These are phyloP conservation scores for Colletotrichum tropicale DNA, from an alignment of 2,329 filamentous ascomycete species.

Conservation along the genomic window DNA sequence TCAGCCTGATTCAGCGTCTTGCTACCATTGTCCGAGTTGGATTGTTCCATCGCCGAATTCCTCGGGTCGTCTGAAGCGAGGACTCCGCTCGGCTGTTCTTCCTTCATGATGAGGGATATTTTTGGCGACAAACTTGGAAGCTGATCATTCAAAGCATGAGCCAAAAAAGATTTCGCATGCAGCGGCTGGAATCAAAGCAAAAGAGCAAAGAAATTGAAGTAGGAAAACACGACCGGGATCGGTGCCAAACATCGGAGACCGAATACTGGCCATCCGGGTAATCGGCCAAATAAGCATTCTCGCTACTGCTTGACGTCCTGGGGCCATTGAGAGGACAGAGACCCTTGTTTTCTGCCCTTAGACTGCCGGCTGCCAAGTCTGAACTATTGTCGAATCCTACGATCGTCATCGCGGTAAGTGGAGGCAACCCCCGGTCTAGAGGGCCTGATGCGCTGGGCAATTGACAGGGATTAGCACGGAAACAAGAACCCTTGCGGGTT, in stretches of 20 bases:
- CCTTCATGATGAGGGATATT: not conserved
- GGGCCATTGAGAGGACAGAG: not conserved
- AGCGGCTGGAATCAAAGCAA: not conserved
- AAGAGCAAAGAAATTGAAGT: not conserved
- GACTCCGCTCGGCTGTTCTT: not conserved
- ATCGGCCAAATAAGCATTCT: not conserved
- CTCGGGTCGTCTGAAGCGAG: not conserved
- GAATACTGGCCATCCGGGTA: not conserved
- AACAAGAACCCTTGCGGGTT: slow-evolving; percentile 8
- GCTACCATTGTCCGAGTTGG: slow-evolving; percentile 5
- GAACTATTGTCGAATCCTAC: not conserved
- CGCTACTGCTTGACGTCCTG: not conserved
- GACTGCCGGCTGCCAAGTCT: not conserved
- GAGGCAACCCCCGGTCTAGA: not conserved
- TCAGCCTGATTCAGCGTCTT: slow-evolving; percentile 20
- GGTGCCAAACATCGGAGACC: not conserved
- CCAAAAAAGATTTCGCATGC: not conserved
- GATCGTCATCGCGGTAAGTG: not conserved
- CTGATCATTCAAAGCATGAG: not conserved
- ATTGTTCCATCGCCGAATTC: not conserved
- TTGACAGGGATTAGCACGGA: not conserved
- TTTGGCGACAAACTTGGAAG: too few species aligned
- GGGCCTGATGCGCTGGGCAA: not conserved
- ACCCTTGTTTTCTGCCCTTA: not conserved
- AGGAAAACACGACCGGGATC: not conserved